Evolutionary conservation across 2,329 filamentous ascomycete genomes (phyloP), one percentile per base, ranked within the genome.

Genomic region (Beauveria rudraprayagi): DNA sequence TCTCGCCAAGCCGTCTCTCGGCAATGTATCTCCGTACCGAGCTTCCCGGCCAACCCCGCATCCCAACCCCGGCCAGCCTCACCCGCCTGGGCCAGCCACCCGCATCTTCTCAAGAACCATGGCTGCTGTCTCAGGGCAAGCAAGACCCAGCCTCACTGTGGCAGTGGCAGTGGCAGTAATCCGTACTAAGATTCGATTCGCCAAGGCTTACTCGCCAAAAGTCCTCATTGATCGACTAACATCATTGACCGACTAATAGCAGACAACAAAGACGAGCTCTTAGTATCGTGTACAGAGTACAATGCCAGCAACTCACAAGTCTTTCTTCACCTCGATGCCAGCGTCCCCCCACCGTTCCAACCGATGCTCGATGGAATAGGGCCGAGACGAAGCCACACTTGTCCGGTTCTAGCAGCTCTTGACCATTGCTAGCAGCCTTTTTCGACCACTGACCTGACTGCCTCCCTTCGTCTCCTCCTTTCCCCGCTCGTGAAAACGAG

Each of bases 311-410:
- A 28, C 16, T 34, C 10, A n/a, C 4, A n/a, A 17, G 19, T 7
- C 5, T 9, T 22, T 10, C 30, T 41, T 41, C 9, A 55, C 22
- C 22, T 44, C 30, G 3, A 28, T 16, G 22, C 9, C 14, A 11
- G 40, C 16, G 22, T 7, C 19, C 43, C 55, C 43, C 26, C 30
- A 40, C 28, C 17, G n/a, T 37, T 44, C 44, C 55, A 19, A 50
- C 55, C 19, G n/a, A 26, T 41, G 56, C 2, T 24, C 56, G 47
- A 44, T 52, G 14, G 8, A 55, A 48, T 54, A 60, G 41, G 41
- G 58, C 58, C 58, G 58, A 55, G 58, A 54, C 37, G 58, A 43
- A 54, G 50, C 30, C 50, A 60, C 48, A 26, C 56, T 47, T 46
- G 51, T 41, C 41, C 41, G 43, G 40, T 22, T n/a, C 40, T 55